These are phyloP conservation scores for Cladosporium austrohemisphaericum DNA, from an alignment of 2,329 filamentous ascomycete genomes.

Conservation along the genomic window DNA sequence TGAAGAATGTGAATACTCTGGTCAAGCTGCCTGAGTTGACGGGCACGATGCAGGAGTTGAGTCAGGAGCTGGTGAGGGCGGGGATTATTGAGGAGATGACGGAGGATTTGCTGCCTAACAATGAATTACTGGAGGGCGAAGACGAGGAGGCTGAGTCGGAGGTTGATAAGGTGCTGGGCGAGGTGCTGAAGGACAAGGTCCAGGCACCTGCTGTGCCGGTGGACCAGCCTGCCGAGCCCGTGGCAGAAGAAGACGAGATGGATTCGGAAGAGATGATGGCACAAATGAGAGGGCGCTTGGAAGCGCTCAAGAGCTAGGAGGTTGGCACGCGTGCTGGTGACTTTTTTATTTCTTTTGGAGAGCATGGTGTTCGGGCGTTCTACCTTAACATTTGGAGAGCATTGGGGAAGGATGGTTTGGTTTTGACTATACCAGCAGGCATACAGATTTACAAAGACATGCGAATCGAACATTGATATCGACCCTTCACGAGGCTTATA, in stretches of 20 bases:
- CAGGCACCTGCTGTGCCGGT: slow-evolving; percentile 55
- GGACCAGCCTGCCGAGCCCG: slow-evolving; percentile 49
- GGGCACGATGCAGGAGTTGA: slow-evolving; percentile 83
- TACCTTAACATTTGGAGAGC: background rate
- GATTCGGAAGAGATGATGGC: slow-evolving; percentile 87
- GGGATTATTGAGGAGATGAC: slow-evolving; percentile 99
- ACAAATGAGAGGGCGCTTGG: slow-evolving; percentile 87
- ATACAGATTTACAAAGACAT: slow-evolving; percentile 10
- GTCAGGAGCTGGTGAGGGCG: slow-evolving; percentile 83
- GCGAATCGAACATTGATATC: background rate
- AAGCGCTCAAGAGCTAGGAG: slow-evolving; percentile 79
- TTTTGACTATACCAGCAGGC: background rate
- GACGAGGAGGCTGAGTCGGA: slow-evolving; percentile 75
- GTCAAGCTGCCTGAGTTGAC: slow-evolving; percentile 81
- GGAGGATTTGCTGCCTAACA: slow-evolving; percentile 73
- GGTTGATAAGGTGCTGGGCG: slow-evolving; percentile 87
- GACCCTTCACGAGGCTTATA: too few species aligned
- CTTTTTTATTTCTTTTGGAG: background rate
- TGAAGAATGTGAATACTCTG: slow-evolving; percentile 92
- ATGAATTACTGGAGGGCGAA: slow-evolving; percentile 65
- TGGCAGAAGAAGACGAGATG: slow-evolving; percentile 65
- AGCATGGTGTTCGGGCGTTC: slow-evolving; percentile 13
- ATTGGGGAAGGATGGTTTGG: background rate
- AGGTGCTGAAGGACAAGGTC: slow-evolving; percentile 80
- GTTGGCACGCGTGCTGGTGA: background rate